These are phyloP conservation scores for Cladophialophora carrionii DNA, from an alignment of 2,329 filamentous ascomycete species.

Conservation along the genomic window DNA sequence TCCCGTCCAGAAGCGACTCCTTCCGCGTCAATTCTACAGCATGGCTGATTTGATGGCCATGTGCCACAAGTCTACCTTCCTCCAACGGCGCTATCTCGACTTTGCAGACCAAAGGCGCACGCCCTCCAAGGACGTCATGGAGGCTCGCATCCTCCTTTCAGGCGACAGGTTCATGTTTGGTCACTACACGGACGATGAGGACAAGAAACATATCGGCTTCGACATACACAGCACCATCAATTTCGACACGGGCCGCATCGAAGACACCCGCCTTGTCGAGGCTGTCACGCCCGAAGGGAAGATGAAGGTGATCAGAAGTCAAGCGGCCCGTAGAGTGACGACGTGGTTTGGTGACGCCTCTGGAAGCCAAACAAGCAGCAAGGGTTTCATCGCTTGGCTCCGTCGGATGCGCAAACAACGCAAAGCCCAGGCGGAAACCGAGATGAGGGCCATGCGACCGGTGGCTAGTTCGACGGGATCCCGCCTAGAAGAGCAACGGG, in stretches of 20 bases:
- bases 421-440: neutral
- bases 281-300: constrained; percentile 10
- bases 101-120: constrained; percentile 8
- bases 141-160: constrained; percentile 18
- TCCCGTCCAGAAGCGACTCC: constrained; percentile 14
- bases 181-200: constrained; percentile 15
- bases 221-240: constrained; percentile 10
- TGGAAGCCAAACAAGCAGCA: constrained; percentile 1
- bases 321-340: neutral
- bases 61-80: constrained; percentile 18
- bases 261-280: constrained; percentile 4
- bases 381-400: constrained; percentile 7
- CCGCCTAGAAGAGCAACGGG: constrained; percentile 5
- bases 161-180: constrained; percentile 20
- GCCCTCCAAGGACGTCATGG: constrained; percentile 18
- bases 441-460: neutral
- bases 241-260: constrained; percentile 2
- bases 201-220: constrained; percentile 15
- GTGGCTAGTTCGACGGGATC: constrained; percentile 6
- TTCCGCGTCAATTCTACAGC: constrained; percentile 22
- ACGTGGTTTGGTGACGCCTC: neutral
- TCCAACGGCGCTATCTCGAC: constrained; percentile 11
- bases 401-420: constrained; percentile 3
- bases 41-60: constrained; percentile 23
- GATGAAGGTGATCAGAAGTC: neutral